A percentile compares a stretch with the other conserved stretches of the same genome.
phyloP scores from a whole-genome alignment of 495 filamentous ascomycete species.

The Penicillium paradoxum region DNA sequence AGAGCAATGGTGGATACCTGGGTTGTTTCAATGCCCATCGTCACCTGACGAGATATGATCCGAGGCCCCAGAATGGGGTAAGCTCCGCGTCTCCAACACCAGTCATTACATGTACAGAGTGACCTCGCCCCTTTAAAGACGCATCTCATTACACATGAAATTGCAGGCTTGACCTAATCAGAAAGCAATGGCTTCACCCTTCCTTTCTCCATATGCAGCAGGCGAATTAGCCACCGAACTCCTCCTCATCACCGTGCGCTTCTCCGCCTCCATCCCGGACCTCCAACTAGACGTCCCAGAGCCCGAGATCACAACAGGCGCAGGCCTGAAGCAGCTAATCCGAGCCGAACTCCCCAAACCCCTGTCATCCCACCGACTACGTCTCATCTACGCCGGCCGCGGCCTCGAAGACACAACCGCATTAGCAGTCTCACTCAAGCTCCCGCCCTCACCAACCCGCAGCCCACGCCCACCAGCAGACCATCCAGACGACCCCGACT shows the following conservation, averaged over 20 bases:
- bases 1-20: neutral
- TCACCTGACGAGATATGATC: constrained; percentile 13
- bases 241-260: constrained; percentile 76
- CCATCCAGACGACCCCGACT: constrained; percentile 27
- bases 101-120: neutral
- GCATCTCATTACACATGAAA: neutral
- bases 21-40: neutral
- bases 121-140: neutral
- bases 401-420: constrained; percentile 68
- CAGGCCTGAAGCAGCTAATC: constrained; percentile 76
- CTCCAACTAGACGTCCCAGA: constrained; percentile 67
- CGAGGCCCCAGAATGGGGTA: constrained; percentile 8
- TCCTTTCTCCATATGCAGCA: constrained; percentile 16
- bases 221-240: constrained; percentile 34
- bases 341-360: constrained; percentile 61
- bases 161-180: neutral
- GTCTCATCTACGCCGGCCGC: constrained; percentile 83
- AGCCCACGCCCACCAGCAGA: constrained; percentile 17
- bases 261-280: constrained; percentile 79
- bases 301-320: constrained; percentile 62
- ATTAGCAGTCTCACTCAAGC: constrained; percentile 58
- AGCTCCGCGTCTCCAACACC: neutral
- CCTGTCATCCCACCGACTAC: constrained; percentile 62
- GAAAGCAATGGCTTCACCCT: constrained; percentile 13
- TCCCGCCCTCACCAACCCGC: constrained; percentile 49